Evolutionary conservation across 148 eudicot species (phyloP).

Genomic region (Vaccinium myrtillus): DNA sequence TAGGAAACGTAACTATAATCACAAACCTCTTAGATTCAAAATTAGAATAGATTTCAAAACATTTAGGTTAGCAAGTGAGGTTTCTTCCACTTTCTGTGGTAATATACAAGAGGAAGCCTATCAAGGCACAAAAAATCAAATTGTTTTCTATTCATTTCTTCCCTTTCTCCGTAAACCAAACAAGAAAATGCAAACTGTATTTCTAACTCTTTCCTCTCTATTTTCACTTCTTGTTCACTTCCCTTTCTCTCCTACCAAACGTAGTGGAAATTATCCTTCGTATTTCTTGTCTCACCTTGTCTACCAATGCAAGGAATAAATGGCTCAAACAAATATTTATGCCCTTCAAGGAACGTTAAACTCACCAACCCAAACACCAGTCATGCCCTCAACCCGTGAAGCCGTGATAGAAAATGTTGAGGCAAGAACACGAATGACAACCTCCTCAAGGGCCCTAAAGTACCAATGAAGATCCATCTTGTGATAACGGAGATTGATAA

Average conservation of each 20-base stretch:
- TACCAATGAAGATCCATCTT: slow-evolving; percentile 99
- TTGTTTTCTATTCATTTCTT: not conserved
- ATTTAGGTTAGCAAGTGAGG: not conserved
- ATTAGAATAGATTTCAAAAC: no score
- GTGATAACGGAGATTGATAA: slow-evolving; percentile 79
- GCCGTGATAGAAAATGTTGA: slow-evolving; percentile 62
- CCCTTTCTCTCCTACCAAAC: not conserved
- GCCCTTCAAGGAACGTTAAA: not conserved
- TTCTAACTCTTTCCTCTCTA: not conserved
- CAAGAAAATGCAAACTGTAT: not conserved
- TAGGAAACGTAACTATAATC: not conserved
- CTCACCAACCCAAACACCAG: slow-evolving; percentile 99
- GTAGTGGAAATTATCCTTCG: no score
- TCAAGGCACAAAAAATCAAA: not conserved
- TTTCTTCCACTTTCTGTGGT: not conserved
- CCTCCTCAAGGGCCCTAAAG: slow-evolving; percentile 84
- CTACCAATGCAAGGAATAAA: not conserved
- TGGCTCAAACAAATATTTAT: not conserved
- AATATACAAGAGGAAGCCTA: not conserved
- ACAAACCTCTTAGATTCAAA: no score
- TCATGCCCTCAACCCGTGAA: slow-evolving; percentile 63
- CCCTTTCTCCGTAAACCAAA: not conserved
- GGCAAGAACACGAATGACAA: slow-evolving; percentile 70
- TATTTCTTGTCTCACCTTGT: not conserved
- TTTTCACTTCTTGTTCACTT: not conserved